Evolutionary conservation across 1,284 basidiomycete genomes (phyloP), one percentile per base, ranked within the genome.

Genomic region (Phylloporus sp.): DNA sequence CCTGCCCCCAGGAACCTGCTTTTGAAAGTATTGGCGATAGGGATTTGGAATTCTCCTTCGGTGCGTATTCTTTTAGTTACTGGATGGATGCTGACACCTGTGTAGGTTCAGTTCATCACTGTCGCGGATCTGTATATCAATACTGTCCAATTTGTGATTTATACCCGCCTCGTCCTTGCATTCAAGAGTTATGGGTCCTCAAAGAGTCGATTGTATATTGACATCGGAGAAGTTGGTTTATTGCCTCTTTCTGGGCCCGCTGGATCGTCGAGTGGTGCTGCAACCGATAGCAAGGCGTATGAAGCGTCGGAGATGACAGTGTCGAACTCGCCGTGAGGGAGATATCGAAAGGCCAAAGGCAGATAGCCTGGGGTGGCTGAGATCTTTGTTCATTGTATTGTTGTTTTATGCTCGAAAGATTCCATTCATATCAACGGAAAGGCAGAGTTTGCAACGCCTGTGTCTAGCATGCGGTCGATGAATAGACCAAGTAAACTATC

Each of bases 91-190:
- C 29, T 35, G 12, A 56, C 32, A 14, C 20, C 29, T 19, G 19
- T 35, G 3, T 32, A 56, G 53, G 10, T 8, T 35, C 14, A 12
- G 10, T 35, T 32, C 23, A 2, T 23, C 19, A 11, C 12, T 55
- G 6, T 55, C 20, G 29, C 20, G 29, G 23, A 11, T 15, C 29
- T 56, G 7, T 69, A 62, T 49, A 32, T 6, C 14, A 4, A 20
- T 15, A 60, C 49, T 10, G 25, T 68, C 3, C 69, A 65, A 14
- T 64, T 35, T n/a, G 27, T 70, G 35, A 64, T 70, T 20, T 70
- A 64, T 37, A 45, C 59, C 2, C 69, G 69, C 29, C 43, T 71
- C 1, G 66, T 68, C 20, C 37, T 70, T 41, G 35, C 47, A 41
- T 59, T 71, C n/a, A 70, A 6, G 43, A 49, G 43, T 11, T 23